These are phyloP conservation scores for Apiotrichum veenhuisii DNA, from an alignment of 1,284 basidiomycete species.

Conservation along the genomic window DNA sequence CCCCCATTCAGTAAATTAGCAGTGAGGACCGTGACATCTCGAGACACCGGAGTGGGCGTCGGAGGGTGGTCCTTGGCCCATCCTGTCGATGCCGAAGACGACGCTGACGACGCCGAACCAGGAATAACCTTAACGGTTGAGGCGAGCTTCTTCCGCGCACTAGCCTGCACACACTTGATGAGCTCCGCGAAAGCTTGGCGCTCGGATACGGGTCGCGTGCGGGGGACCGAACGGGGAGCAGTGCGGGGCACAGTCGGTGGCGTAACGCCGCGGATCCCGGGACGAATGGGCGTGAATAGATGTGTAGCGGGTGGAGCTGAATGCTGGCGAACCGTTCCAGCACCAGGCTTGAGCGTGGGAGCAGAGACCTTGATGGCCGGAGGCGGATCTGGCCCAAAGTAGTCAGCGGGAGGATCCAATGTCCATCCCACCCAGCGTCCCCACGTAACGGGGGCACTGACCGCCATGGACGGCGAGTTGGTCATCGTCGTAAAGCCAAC, in stretches of 20 bases:
- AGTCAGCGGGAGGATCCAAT: slow-evolving; percentile 19
- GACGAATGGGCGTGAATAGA: slow-evolving; percentile 14
- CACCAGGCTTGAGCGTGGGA: neutral
- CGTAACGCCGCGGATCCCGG: neutral
- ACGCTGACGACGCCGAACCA: slow-evolving; percentile 8
- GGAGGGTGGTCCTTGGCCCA: slow-evolving; percentile 22
- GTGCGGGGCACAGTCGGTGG: slow-evolving; percentile 17
- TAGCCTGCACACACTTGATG: slow-evolving; percentile 19
- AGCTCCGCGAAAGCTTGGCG: slow-evolving; percentile 22
- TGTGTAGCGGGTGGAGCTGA: slow-evolving; percentile 7
- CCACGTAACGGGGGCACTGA: slow-evolving; percentile 8
- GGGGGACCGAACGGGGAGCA: slow-evolving; percentile 16
- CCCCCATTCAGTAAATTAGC: slow-evolving; percentile 10
- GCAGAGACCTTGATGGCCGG: slow-evolving; percentile 1
- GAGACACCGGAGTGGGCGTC: slow-evolving; percentile 20
- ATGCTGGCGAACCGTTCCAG: slow-evolving; percentile 3
- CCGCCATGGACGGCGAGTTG: neutral
- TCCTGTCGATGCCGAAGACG: slow-evolving; percentile 1
- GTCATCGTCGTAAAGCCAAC: slow-evolving; percentile 11
- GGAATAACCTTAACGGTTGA: slow-evolving; percentile 6
- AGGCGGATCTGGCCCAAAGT: slow-evolving; percentile 19
- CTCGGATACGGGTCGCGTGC: slow-evolving; percentile 22
- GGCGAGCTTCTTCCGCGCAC: slow-evolving; percentile 21
- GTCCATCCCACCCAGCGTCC: slow-evolving; percentile 31
- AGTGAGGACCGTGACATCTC: slow-evolving; percentile 9